Percentiles rank a stretch among this genome's conserved stretches.
Evolutionary conservation across 768 basidiomycete species (phyloP).

Genomic region (Cystofilobasidium ferigula): DNA sequence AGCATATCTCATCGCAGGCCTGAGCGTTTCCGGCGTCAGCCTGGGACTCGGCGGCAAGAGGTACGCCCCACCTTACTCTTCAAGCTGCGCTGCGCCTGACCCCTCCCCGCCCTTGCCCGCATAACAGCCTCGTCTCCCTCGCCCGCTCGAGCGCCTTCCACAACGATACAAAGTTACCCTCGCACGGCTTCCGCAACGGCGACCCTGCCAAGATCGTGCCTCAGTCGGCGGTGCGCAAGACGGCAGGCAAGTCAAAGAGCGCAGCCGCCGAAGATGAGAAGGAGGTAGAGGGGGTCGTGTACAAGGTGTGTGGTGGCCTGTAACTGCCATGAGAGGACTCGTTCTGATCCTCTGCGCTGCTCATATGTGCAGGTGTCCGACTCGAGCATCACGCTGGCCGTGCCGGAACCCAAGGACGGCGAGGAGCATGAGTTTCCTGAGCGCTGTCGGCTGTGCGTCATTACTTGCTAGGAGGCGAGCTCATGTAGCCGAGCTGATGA

Average conservation of each 20-base stretch:
- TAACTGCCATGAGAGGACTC: neutral
- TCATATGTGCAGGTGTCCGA: conserved; percentile 63
- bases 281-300: conserved; percentile 67
- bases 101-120: neutral
- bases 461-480: neutral
- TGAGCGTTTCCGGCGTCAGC: conserved; percentile 59
- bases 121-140: conserved; percentile 64
- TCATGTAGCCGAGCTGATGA: no score
- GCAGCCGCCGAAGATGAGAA: conserved; percentile 1
- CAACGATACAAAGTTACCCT: conserved; percentile 57
- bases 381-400: conserved; percentile 66
- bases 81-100: neutral
- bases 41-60: conserved; percentile 79
- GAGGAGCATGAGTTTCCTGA: conserved; percentile 72
- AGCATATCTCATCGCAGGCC: conserved; percentile 21
- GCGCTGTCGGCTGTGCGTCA: conserved; percentile 53
- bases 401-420: conserved; percentile 48
- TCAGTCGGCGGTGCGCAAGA: conserved; percentile 41
- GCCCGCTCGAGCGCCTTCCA: conserved; percentile 75
- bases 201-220: conserved; percentile 80
- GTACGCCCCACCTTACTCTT: neutral
- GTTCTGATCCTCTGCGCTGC: neutral
- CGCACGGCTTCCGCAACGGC: conserved; percentile 82
- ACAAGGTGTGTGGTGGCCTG: conserved; percentile 49
- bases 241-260: conserved; percentile 17